phyloP scores from a whole-genome alignment of 148 eudicot genomes.

The Agrostemma githago region DNA sequence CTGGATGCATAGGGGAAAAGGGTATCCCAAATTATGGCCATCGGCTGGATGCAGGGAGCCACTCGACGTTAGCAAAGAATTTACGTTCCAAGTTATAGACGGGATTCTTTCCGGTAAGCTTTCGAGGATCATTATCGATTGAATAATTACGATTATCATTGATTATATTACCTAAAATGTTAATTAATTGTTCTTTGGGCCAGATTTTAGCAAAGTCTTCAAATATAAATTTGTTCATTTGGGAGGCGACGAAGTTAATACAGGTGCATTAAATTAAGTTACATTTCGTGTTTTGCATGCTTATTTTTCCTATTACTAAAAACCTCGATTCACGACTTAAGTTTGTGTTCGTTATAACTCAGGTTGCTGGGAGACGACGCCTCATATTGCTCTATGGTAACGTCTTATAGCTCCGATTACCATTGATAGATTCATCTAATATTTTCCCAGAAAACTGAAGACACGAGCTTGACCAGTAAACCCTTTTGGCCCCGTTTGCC shows the following conservation, averaged over 20 bases:
- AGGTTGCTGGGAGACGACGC: conserved; percentile 81
- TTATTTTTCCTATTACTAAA: neutral
- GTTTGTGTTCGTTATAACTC: conserved; percentile 30
- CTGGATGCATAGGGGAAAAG: conserved; percentile 53
- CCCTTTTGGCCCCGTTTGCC: too few species aligned
- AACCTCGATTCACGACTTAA: neutral
- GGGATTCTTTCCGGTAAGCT: conserved; percentile 79
- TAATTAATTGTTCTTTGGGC: conserved; percentile 19
- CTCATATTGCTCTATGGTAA: conserved; percentile 52
- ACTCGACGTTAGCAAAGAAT: conserved; percentile 91
- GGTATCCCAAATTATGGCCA: conserved; percentile 83
- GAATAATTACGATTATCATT: conserved; percentile 1
- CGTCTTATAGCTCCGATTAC: neutral
- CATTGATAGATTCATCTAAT: conserved; percentile 4
- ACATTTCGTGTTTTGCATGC: too few species aligned
- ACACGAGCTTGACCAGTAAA: too few species aligned
- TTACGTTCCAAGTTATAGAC: conserved; percentile 74
- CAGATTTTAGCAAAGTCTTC: conserved; percentile 95
- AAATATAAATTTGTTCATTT: conserved; percentile 74
- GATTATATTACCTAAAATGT: neutral
- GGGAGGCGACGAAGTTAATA: conserved; percentile 96
- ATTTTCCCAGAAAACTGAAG: neutral
- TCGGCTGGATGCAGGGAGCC: conserved; percentile 70
- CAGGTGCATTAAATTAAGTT: conserved; percentile 43
- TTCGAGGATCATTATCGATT: neutral